Evolutionary conservation across 179 eudicot species (phyloP).

Genomic region (Nepenthes alata): DNA sequence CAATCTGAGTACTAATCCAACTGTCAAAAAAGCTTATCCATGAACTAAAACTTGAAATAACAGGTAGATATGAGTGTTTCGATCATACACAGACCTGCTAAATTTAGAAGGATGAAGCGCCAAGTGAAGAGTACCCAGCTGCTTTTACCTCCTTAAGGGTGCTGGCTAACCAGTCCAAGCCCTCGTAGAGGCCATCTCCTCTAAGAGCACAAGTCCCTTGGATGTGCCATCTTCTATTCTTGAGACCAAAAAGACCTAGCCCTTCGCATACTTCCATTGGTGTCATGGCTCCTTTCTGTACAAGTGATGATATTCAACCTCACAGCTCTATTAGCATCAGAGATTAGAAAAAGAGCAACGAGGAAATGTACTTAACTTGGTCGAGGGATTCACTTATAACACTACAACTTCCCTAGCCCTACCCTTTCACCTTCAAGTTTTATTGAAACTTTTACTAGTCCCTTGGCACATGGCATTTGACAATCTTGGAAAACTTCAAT

Average conservation of each 20-base stretch:
- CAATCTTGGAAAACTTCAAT: no score
- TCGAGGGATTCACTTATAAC: no score
- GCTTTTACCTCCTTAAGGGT: conserved; percentile 88
- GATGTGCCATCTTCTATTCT: conserved; percentile 95
- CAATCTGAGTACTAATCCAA: no score
- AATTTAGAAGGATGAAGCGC: conserved; percentile 43
- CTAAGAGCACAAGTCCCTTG: conserved; percentile 94
- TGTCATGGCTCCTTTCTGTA: conserved; percentile 93
- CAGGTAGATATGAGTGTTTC: background rate
- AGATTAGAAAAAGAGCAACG: no score
- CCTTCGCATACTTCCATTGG: conserved; percentile 96
- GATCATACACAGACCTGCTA: conserved; percentile 19
- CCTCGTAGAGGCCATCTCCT: conserved; percentile 98
- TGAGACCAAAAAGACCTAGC: conserved; percentile 72
- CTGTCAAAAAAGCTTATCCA: no score
- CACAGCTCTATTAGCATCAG: no score
- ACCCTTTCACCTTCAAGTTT: no score
- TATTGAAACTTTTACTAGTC: no score
- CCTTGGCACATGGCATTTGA: no score
- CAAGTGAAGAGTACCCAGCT: conserved; percentile 64
- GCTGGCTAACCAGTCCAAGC: conserved; percentile 93
- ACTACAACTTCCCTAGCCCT: no score
- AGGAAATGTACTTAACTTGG: no score
- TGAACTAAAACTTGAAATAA: background rate
- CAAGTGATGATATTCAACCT: background rate